These are phyloP conservation scores for Penicillium egyptiacum DNA, from an alignment of 495 filamentous ascomycete species.

Conservation along the genomic window DNA sequence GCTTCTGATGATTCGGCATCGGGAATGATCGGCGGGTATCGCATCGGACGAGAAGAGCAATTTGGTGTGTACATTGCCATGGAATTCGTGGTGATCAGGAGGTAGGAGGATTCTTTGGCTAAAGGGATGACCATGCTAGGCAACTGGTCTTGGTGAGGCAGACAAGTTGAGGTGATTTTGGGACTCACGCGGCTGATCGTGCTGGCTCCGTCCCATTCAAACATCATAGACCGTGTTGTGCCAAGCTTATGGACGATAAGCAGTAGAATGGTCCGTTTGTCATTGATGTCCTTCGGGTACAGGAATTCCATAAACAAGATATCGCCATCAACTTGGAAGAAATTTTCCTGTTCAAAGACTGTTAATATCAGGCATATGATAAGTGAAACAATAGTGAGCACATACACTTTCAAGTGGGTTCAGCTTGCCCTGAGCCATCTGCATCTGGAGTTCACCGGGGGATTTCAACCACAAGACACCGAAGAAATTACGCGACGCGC, in stretches of 20 bases:
- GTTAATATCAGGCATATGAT: background rate
- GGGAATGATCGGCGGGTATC: slow-evolving; percentile 34
- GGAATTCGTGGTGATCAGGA: slow-evolving; percentile 57
- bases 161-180: slow-evolving; percentile 47
- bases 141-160: slow-evolving; percentile 60
- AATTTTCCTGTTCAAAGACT: slow-evolving; percentile 43
- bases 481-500: slow-evolving; percentile 57
- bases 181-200: slow-evolving; percentile 35
- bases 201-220: slow-evolving; percentile 67
- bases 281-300: slow-evolving; percentile 60
- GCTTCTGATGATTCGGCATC: slow-evolving; percentile 31
- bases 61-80: slow-evolving; percentile 61
- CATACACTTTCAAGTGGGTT: slow-evolving; percentile 41
- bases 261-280: slow-evolving; percentile 70
- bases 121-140: slow-evolving; percentile 70
- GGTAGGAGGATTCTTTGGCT: slow-evolving; percentile 61
- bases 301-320: slow-evolving; percentile 89
- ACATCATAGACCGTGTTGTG: slow-evolving; percentile 63
- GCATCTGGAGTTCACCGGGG: slow-evolving; percentile 32
- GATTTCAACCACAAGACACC: slow-evolving; percentile 53
- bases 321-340: slow-evolving; percentile 63
- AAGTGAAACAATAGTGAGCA: background rate
- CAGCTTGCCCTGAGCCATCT: slow-evolving; percentile 34
- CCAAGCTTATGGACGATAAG: slow-evolving; percentile 63
- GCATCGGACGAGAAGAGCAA: slow-evolving; percentile 36